Percentiles rank a stretch among this genome's conserved stretches.
Conservation (phyloP, 306 rosid genomes). For the Potentilla sterilis region DNA sequence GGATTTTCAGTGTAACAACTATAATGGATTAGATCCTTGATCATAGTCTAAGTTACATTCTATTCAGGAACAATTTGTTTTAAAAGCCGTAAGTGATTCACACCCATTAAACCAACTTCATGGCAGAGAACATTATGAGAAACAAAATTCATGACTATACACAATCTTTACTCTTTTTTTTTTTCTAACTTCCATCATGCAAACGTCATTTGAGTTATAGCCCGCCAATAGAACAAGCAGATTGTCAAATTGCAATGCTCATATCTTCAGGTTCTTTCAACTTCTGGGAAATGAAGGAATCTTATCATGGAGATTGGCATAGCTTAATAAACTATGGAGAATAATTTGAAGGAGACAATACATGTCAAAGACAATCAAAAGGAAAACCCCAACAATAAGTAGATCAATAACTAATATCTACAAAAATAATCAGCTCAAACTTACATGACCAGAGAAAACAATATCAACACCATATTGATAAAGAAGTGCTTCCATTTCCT, state of each 20-base stretch:
- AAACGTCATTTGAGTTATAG: not conserved
- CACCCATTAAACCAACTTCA: not conserved
- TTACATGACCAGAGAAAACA: slow-evolving; percentile 86
- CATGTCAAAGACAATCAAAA: not conserved
- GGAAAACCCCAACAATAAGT: not conserved
- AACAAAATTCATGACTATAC: not conserved
- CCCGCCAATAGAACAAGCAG: not conserved
- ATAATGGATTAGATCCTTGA: not conserved
- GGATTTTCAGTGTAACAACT: not conserved
- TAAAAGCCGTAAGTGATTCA: not conserved
- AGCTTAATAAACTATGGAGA: not conserved
- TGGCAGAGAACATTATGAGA: not conserved
- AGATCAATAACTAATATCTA: not conserved
- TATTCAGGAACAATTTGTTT: not conserved
- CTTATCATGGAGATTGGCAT: not conserved
- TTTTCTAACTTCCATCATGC: not conserved
- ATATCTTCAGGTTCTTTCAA: not conserved
- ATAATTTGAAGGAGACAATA: not conserved
- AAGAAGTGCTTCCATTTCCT: slow-evolving; percentile 86
- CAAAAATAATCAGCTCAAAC: slow-evolving; percentile 30
- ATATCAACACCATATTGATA: slow-evolving; percentile 62
- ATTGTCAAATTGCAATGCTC: not conserved
- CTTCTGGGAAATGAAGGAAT: not conserved
- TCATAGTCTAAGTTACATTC: not conserved
- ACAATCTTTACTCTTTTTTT: not conserved